Percentiles rank a stretch among this genome's conserved stretches.
These are phyloP conservation scores for Phaeoacremonium minimum DNA, from an alignment of 2,329 filamentous ascomycete species.

Conservation along the genomic window DNA sequence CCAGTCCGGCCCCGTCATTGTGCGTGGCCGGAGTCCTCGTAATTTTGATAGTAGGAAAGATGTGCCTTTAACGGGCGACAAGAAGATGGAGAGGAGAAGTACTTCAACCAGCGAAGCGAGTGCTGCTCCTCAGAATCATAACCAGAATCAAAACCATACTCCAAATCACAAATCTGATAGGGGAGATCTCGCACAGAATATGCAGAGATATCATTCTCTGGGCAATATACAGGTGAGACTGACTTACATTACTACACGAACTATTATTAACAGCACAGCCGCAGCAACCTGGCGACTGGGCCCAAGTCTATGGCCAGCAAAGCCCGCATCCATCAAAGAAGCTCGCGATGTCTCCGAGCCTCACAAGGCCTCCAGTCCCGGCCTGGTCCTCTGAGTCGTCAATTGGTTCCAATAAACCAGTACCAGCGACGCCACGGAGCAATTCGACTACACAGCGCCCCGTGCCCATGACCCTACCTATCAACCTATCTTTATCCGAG, in stretches of 20 bases:
- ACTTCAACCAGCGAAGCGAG: slow-evolving; percentile 28
- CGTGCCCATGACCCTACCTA: slow-evolving; percentile 26
- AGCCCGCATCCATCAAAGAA: slow-evolving; percentile 48
- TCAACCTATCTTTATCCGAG: slow-evolving; percentile 54
- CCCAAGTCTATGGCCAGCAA: slow-evolving; percentile 29
- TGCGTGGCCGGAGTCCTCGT: slow-evolving; percentile 83
- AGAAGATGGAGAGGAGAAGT: slow-evolving; percentile 38
- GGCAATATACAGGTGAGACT: slow-evolving; percentile 26
- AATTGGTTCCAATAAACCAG: slow-evolving; percentile 23
- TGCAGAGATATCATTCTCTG: slow-evolving; percentile 25
- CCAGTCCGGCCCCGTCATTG: slow-evolving; percentile 89
- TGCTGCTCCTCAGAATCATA: slow-evolving; percentile 5
- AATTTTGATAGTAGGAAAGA: slow-evolving; percentile 94
- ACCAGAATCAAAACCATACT: too few relatives aligned
- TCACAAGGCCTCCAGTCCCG: slow-evolving; percentile 49
- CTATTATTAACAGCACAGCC: slow-evolving; percentile 12
- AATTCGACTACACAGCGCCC: slow-evolving; percentile 17
- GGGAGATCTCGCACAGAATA: slow-evolving; percentile 16
- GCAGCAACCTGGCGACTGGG: slow-evolving; percentile 39
- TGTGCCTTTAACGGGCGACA: slow-evolving; percentile 63
- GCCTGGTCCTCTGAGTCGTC: slow-evolving; percentile 45
- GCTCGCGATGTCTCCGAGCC: slow-evolving; percentile 45
- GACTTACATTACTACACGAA: neutral
- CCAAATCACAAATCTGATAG: too few relatives aligned
- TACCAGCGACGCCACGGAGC: slow-evolving; percentile 10